Evolutionary conservation across 768 basidiomycete species (phyloP), one percentile per base, ranked within the genome.

Genomic region (Leccinum sublutescens): DNA sequence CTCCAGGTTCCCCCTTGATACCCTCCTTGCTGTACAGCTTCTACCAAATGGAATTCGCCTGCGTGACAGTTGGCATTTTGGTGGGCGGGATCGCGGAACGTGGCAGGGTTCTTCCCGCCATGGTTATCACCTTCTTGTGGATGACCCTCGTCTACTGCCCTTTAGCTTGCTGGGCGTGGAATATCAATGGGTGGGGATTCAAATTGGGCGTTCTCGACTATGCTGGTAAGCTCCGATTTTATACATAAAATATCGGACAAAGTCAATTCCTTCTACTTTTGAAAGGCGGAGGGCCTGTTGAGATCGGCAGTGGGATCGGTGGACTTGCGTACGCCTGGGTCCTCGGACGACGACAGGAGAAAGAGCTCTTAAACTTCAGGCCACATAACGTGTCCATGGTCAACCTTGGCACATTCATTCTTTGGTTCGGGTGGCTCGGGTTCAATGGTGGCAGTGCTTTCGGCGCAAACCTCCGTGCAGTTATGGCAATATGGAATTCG

Each of bases 371-470:
- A 60, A 89, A 89, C 71, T 95, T 93, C 77, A 82, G 91, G 60
- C 93, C 93, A 8, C 91, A 95, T 75, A 93, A 93, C 71, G 91
- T 93, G 21, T 85, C 89, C 33, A 77, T 90, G 71, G 89, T 95
- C 66, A 83, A 83, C 64, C 81, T 95, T 56, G 93, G 93, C 63
- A 94, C 90, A 9, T 89, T 86, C 65, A 82, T 94, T 62, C 85
- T 93, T 55, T 93, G 89, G 90, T 89, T 95, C 69, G 91, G 92
- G 25, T 92, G 86, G 86, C 75, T 88, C 57, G 91, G 89, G n/a
- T 93, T 94, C 80, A 95, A 95, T 75, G 93, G 90, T 51, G 93
- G 93, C 25, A 90, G 88, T 57, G 89, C 92, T 3, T 91, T 92
- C 64, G 89, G 89, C 29, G 91, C 92, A 36, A 95, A 95, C 75